Percentiles rank a stretch among this genome's conserved stretches.
Evolutionary conservation across 441 rosid genomes (phyloP).

Genomic region (Lepidium campestre): DNA sequence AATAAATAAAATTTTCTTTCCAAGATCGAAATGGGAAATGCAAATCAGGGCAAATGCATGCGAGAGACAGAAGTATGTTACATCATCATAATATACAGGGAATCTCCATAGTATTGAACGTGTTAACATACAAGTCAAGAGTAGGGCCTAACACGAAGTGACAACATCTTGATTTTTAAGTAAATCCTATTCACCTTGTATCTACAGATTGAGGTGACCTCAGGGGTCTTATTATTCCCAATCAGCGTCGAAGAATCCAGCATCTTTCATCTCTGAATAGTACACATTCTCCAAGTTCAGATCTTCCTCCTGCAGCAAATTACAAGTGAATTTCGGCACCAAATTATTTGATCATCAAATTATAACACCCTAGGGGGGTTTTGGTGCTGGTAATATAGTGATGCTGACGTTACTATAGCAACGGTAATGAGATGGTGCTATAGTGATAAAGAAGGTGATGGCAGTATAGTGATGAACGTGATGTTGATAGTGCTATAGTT

Average conservation of each 20-base stretch:
- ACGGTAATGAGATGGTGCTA: background rate
- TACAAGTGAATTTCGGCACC: background rate
- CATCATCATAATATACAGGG: constrained; percentile 7
- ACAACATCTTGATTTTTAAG: background rate
- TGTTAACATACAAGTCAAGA: constrained; percentile 5
- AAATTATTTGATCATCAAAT: background rate
- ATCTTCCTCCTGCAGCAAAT: constrained; percentile 65
- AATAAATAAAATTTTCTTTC: background rate
- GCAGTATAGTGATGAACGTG: background rate
- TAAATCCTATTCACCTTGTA: constrained; percentile 19
- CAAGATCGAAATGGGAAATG: background rate
- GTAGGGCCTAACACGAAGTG: constrained; percentile 1
- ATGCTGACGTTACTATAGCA: background rate
- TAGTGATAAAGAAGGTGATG: background rate
- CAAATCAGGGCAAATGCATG: background rate
- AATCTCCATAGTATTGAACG: background rate
- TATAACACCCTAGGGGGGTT: background rate
- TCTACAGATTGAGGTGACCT: constrained; percentile 20
- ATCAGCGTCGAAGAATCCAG: constrained; percentile 80
- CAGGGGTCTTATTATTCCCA: constrained; percentile 53
- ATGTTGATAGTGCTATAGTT: background rate
- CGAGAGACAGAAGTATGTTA: background rate
- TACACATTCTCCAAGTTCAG: constrained; percentile 71
- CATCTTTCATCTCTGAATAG: constrained; percentile 98
- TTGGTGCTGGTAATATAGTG: background rate